Percentiles rank a stretch among this genome's conserved stretches.
Conservation (phyloP, 495 filamentous ascomycete species). For the Daldinia childiae region DNA sequence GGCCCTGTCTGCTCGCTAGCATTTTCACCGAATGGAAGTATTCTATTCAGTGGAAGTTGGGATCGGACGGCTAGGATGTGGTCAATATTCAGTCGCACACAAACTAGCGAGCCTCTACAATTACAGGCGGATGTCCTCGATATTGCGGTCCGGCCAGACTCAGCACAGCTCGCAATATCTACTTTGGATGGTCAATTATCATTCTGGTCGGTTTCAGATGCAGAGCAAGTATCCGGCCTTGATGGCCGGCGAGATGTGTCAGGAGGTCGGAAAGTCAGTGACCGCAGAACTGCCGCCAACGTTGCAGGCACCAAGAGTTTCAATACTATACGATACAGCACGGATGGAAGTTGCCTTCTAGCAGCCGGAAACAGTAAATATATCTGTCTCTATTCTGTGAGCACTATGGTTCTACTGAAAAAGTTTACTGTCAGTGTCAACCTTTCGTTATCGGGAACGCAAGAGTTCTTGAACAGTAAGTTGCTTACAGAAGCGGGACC, state of each 20-base stretch:
- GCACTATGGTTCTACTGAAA: constrained; percentile 87
- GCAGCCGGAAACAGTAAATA: constrained; percentile 96
- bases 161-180: constrained; percentile 87
- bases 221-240: constrained; percentile 79
- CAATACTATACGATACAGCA: constrained; percentile 85
- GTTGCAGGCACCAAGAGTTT: constrained; percentile 89
- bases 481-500: constrained; percentile 92
- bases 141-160: constrained; percentile 89
- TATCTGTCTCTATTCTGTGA: constrained; percentile 93
- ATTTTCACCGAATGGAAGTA: constrained; percentile 85
- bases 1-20: constrained; percentile 87
- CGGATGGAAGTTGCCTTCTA: constrained; percentile 88
- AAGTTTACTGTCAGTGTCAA: constrained; percentile 96
- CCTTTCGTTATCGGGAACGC: constrained; percentile 90
- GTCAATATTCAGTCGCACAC: constrained; percentile 91
- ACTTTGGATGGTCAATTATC: constrained; percentile 93
- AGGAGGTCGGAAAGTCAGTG: constrained; percentile 85
- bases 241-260: constrained; percentile 93
- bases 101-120: constrained; percentile 93
- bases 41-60: constrained; percentile 91
- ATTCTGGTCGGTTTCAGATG: constrained; percentile 93
- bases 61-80: constrained; percentile 93
- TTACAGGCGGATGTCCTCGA: constrained; percentile 89
- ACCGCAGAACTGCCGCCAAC: constrained; percentile 90
- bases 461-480: constrained; percentile 94